These are phyloP conservation scores for Trichothecium roseum DNA, from an alignment of 2,329 filamentous ascomycete genomes.

Conservation along the genomic window DNA sequence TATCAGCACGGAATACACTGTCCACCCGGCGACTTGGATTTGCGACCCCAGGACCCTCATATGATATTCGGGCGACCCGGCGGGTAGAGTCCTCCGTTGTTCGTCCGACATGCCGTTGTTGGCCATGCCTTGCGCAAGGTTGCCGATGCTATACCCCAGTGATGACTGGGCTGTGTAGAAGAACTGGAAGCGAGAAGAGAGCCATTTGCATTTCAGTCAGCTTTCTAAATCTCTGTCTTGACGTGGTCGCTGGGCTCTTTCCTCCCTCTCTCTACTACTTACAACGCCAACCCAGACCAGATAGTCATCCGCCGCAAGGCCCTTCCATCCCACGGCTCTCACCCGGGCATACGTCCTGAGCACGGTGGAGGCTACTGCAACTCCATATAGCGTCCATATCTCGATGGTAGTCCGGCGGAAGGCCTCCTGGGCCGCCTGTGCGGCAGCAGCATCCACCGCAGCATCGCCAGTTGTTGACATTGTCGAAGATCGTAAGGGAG, in stretches of 20 bases:
- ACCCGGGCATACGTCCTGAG: constrained; percentile 40
- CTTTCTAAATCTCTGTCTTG: too few relatives aligned
- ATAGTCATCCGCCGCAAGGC: constrained; percentile 49
- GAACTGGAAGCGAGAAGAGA: constrained; percentile 25
- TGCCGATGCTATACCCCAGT: constrained; percentile 39
- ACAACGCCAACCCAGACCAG: constrained; percentile 45
- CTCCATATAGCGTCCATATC: constrained; percentile 32
- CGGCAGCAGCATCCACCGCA: constrained; percentile 8
- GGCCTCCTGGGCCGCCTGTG: constrained; percentile 12
- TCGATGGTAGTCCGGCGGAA: constrained; percentile 18
- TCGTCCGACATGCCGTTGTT: constrained; percentile 47
- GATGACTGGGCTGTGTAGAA: constrained; percentile 40
- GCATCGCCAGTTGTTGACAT: constrained; percentile 9
- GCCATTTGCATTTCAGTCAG: too few relatives aligned
- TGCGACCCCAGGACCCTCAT: constrained; percentile 43
- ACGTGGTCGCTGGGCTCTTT: too few relatives aligned
- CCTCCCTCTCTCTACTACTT: constrained; percentile 5
- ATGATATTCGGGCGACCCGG: constrained; percentile 33
- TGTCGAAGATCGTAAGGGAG: too few relatives aligned
- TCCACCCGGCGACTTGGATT: constrained; percentile 45
- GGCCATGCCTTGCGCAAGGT: constrained; percentile 37
- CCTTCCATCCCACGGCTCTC: constrained; percentile 32
- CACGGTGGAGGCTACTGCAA: constrained; percentile 37
- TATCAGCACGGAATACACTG: constrained; percentile 39
- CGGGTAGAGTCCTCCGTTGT: constrained; percentile 32